These are phyloP conservation scores for Dictyostelium intermedium DNA, from an alignment of 78 protist species.

Conservation along the genomic window DNA sequence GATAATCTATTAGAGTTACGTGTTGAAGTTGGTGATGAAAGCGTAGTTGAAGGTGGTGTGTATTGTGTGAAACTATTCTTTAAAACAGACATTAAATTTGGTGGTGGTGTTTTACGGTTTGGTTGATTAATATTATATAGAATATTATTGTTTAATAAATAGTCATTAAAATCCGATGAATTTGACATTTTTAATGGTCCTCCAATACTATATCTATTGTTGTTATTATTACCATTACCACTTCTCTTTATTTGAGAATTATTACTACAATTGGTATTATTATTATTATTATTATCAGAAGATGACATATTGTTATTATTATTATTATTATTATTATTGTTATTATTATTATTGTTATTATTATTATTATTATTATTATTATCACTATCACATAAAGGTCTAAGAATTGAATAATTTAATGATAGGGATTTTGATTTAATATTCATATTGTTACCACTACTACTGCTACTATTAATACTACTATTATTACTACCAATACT, in stretches of 20 bases:
- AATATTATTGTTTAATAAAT: not conserved
- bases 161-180: not conserved
- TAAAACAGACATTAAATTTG: not conserved
- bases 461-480: not conserved
- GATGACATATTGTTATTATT: not conserved
- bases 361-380: not conserved
- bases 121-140: not conserved
- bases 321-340: too few relatives aligned
- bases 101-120: conserved; percentile 6
- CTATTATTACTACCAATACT: not conserved
- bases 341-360: not conserved
- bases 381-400: not conserved
- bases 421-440: not conserved
- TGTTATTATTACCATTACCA: not conserved
- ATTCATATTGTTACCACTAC: not conserved
- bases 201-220: not conserved
- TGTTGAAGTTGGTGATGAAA: not conserved
- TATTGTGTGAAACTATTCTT: conserved; percentile 8
- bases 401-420: not conserved
- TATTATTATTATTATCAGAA: not conserved
- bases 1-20: not conserved
- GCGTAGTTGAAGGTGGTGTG: not conserved
- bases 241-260: not conserved
- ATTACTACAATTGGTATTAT: not conserved
- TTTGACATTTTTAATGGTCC: not conserved